phyloP scores from a whole-genome alignment of 495 filamentous ascomycete genomes.

The Penicillium alfredii region DNA sequence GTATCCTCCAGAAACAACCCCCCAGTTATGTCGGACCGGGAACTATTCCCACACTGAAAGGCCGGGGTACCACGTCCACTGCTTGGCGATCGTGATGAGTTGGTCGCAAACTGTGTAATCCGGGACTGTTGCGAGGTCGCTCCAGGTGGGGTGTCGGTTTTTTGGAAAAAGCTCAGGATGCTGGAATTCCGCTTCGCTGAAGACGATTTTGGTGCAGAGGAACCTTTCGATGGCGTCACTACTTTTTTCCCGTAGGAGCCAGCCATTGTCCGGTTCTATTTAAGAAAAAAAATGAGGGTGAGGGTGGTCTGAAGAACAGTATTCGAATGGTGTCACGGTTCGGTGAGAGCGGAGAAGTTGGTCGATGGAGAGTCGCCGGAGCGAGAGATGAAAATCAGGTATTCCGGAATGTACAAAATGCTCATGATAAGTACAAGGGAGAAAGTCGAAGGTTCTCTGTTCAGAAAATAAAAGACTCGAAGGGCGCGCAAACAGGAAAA shows the following conservation, averaged over 20 bases:
- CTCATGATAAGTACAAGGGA: conserved; percentile 1
- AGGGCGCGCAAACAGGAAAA: conserved; percentile 1
- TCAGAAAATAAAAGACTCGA: no score
- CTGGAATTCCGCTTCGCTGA: conserved; percentile 57
- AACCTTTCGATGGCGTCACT: conserved; percentile 25
- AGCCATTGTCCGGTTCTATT: conserved; percentile 23
- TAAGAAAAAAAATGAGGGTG: background rate
- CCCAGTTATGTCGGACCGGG: conserved; percentile 20
- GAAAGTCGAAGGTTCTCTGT: background rate
- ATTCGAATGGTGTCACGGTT: background rate
- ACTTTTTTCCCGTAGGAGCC: conserved; percentile 19
- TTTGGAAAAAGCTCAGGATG: conserved; percentile 80
- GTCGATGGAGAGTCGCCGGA: background rate
- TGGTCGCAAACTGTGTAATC: conserved; percentile 37
- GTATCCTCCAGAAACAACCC: conserved; percentile 42
- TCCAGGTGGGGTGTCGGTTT: conserved; percentile 47
- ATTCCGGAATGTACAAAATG: conserved; percentile 6
- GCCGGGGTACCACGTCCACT: conserved; percentile 19
- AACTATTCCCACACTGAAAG: conserved; percentile 10
- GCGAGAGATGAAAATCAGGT: no score
- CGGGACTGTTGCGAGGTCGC: conserved; percentile 32
- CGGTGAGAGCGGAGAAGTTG: background rate
- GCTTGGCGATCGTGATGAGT: conserved; percentile 12
- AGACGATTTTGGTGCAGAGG: conserved; percentile 4
- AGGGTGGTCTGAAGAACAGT: background rate